Percentiles rank a stretch among this genome's conserved stretches.
Evolutionary conservation across 2,329 filamentous ascomycete species (phyloP).

Genomic region (Periconia sp.): DNA sequence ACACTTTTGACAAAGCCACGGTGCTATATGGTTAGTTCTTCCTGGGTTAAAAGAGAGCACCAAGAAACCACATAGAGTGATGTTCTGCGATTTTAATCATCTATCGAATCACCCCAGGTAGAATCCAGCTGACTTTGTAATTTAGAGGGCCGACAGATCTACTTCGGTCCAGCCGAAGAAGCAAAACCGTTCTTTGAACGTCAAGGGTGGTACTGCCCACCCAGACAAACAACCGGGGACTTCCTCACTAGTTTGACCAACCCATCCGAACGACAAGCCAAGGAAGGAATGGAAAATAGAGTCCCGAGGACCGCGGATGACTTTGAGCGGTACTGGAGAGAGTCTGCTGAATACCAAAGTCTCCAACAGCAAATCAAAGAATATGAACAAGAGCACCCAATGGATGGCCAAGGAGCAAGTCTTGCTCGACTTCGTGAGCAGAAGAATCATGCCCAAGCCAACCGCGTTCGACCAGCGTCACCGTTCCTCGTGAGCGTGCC

Average conservation of each 20-base stretch:
- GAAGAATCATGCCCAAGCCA: slow-evolving; percentile 56
- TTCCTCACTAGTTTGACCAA: slow-evolving; percentile 74
- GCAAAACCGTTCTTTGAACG: slow-evolving; percentile 68
- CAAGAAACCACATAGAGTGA: no score
- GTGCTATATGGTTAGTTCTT: slow-evolving; percentile 78
- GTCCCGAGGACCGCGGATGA: slow-evolving; percentile 53
- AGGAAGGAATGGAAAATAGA: slow-evolving; percentile 46
- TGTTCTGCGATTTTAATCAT: no score
- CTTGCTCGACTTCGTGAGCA: slow-evolving; percentile 41
- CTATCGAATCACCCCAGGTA: no score
- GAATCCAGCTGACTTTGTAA: no score
- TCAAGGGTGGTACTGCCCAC: slow-evolving; percentile 69
- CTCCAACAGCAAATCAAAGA: slow-evolving; percentile 53
- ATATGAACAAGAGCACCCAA: slow-evolving; percentile 52
- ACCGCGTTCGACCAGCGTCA: slow-evolving; percentile 57
- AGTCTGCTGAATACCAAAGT: slow-evolving; percentile 48
- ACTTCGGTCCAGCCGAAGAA: slow-evolving; percentile 63
- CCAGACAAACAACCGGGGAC: slow-evolving; percentile 70
- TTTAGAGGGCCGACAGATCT: slow-evolving; percentile 78
- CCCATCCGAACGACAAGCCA: slow-evolving; percentile 46
- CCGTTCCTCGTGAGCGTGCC: slow-evolving; percentile 60
- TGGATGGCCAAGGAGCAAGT: slow-evolving; percentile 41
- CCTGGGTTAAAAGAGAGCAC: no score
- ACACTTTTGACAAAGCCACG: slow-evolving; percentile 70
- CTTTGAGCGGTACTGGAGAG: slow-evolving; percentile 56